Conservation (phyloP, 2,329 filamentous ascomycete genomes). For the Monosporascus cannonballus region DNA sequence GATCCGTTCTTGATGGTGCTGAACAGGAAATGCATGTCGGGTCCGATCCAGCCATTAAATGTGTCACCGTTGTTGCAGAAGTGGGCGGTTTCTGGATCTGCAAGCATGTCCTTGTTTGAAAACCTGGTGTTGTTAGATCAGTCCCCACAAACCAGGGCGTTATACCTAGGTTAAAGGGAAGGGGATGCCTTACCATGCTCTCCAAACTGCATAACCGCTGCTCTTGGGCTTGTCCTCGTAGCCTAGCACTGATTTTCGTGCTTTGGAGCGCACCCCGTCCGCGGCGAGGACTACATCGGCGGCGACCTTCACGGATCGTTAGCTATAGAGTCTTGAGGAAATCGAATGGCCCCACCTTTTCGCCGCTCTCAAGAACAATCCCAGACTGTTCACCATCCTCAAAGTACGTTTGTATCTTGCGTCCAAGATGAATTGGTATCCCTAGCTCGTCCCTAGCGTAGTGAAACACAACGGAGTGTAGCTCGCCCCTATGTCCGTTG, state of each 20-base stretch:
- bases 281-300: slow-evolving; percentile 48
- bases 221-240: slow-evolving; percentile 46
- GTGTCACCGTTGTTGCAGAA: slow-evolving; percentile 52
- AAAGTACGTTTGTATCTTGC: slow-evolving; percentile 46
- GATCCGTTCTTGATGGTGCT: slow-evolving; percentile 49
- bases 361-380: slow-evolving; percentile 42
- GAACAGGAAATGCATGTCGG: slow-evolving; percentile 51
- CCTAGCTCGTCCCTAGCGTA: slow-evolving; percentile 48
- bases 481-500: slow-evolving; percentile 55
- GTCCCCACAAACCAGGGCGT: not conserved
- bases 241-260: slow-evolving; percentile 43
- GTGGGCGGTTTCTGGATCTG: slow-evolving; percentile 44
- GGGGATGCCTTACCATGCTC: slow-evolving; percentile 39
- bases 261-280: slow-evolving; percentile 49
- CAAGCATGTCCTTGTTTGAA: slow-evolving; percentile 43
- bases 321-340: not conserved
- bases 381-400: slow-evolving; percentile 46
- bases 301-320: slow-evolving; percentile 23
- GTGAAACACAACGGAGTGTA: slow-evolving; percentile 53
- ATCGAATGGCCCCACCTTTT: slow-evolving; percentile 28
- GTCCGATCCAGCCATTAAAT: slow-evolving; percentile 54
- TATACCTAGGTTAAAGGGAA: not conserved
- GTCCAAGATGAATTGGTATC: slow-evolving; percentile 49
- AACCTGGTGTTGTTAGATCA: slow-evolving; percentile 28
- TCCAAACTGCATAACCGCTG: slow-evolving; percentile 45